Base-by-base conservation (phyloP, 2,329 filamentous ascomycete species). In the Cladophialophora exuberans region DNA sequence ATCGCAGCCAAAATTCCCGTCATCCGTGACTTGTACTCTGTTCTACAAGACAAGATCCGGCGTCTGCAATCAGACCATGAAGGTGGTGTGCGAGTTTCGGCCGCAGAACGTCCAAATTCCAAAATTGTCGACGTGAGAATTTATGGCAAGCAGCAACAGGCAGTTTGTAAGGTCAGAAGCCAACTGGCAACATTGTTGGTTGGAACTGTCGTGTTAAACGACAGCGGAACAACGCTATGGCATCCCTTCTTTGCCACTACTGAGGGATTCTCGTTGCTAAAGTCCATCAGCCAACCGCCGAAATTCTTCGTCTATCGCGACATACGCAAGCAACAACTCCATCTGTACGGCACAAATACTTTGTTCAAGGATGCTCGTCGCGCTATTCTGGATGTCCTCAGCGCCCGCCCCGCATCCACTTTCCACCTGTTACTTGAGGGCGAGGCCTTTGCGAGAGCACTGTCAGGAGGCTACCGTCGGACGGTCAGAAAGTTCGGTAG, bases 221-320 rank as follows among this genome's bases (percentile, higher is more conserved):
- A 59, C 11, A 3, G 20, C 17, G 28, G 41, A 20, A 36, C 30
- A 17, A n/a, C 42, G 7, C 30, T 59, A n/a, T 59, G 56, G 56
- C 36, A 59, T 39, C 41, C 52, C 15, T 52, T 46, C 30, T 52
- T 46, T 41, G 18, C 17, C 33, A 52, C 18, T 22, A 17, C 25
- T 10, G 56, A 42, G 7, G 56, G 52, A 11, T 46, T 49, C 6
- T 35, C 52, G 7, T 49, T 18, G 15, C 20, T 54, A 6, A 25
- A 45, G 13, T 22, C 45, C 17, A 17, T 54, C 7, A 30, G 18
- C n/a, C 25, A 36, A 22, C 20, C 30, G 2, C 35, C 42, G 4
- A 33, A 46, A 30, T 10, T 52, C 20, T 55, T 59, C 48, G 22
- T 59, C 9, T 52, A 54, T 18, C 18, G 52, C 9, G 56, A 56